Evolutionary conservation across 2,329 filamentous ascomycete species (phyloP).

Genomic region (Geosmithia putterillii): DNA sequence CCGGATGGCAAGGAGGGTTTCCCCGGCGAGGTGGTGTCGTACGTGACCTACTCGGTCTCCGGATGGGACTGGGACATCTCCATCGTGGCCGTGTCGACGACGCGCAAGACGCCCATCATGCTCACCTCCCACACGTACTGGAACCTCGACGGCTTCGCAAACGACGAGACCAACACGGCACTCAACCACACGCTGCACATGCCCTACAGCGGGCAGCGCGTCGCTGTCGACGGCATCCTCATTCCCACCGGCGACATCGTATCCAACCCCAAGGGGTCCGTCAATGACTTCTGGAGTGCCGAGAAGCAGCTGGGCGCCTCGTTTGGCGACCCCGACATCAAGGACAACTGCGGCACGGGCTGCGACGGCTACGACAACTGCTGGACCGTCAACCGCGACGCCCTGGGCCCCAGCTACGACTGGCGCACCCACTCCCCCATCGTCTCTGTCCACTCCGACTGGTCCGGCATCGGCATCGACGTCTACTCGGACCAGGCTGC

Average conservation of each 20-base stretch:
- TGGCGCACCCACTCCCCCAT: constrained; percentile 50
- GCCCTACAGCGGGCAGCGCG: constrained; percentile 59
- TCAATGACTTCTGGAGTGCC: constrained; percentile 72
- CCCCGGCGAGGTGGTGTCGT: constrained; percentile 62
- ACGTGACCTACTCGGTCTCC: constrained; percentile 60
- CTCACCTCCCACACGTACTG: constrained; percentile 65
- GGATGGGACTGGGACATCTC: constrained; percentile 59
- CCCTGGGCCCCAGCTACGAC: constrained; percentile 39
- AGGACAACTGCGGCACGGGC: constrained; percentile 64
- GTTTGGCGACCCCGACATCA: constrained; percentile 46
- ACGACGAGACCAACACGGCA: constrained; percentile 51
- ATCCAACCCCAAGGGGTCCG: constrained; percentile 51
- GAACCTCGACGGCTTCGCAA: constrained; percentile 72
- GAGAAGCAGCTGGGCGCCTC: constrained; percentile 71
- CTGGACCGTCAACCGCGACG: constrained; percentile 53
- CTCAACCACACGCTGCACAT: constrained; percentile 63
- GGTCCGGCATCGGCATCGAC: constrained; percentile 75
- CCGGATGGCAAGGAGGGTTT: constrained; percentile 64
- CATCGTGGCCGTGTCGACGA: constrained; percentile 59
- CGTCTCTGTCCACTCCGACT: constrained; percentile 57
- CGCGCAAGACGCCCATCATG: constrained; percentile 74
- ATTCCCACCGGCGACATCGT: constrained; percentile 67
- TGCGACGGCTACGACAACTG: constrained; percentile 77
- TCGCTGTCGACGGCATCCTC: constrained; percentile 57
- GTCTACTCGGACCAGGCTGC: constrained; percentile 76